These are phyloP conservation scores for Byssochlamys sp. DNA, from an alignment of 2,329 filamentous ascomycete genomes.

Conservation along the genomic window DNA sequence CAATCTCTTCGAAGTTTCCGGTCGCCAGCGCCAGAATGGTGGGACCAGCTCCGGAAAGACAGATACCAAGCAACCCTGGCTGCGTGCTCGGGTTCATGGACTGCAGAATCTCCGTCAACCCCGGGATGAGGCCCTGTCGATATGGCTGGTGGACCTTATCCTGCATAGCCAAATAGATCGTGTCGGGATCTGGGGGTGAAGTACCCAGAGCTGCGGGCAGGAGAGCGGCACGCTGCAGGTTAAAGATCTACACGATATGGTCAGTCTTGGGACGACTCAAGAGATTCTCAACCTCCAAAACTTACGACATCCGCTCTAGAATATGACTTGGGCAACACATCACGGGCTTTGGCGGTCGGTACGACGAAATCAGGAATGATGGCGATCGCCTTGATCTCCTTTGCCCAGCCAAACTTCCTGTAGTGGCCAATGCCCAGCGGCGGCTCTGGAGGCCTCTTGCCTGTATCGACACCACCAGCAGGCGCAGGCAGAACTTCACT, in stretches of 20 bases:
- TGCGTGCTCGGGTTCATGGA: constrained; percentile 82
- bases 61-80: constrained; percentile 82
- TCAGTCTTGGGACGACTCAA: constrained; percentile 1
- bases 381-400: constrained; percentile 90
- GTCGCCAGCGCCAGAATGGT: constrained; percentile 91
- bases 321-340: constrained; percentile 73
- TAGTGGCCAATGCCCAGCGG: constrained; percentile 88
- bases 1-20: constrained; percentile 78
- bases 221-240: constrained; percentile 85
- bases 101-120: constrained; percentile 78
- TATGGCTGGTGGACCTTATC: constrained; percentile 97
- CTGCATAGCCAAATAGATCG: constrained; percentile 97
- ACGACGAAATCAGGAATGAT: constrained; percentile 96
- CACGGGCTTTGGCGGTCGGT: constrained; percentile 80
- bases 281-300: constrained; percentile 10
- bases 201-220: constrained; percentile 81
- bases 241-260: constrained; percentile 52
- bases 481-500: constrained; percentile 86
- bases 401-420: constrained; percentile 87
- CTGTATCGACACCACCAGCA: constrained; percentile 83
- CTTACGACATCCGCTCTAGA: constrained; percentile 70
- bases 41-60: constrained; percentile 85
- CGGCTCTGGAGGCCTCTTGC: constrained; percentile 75
- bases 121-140: constrained; percentile 81
- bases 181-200: constrained; percentile 79